Base-by-base conservation (phyloP, 164 flowering plant genomes). In the Chimonanthus praecox region DNA sequence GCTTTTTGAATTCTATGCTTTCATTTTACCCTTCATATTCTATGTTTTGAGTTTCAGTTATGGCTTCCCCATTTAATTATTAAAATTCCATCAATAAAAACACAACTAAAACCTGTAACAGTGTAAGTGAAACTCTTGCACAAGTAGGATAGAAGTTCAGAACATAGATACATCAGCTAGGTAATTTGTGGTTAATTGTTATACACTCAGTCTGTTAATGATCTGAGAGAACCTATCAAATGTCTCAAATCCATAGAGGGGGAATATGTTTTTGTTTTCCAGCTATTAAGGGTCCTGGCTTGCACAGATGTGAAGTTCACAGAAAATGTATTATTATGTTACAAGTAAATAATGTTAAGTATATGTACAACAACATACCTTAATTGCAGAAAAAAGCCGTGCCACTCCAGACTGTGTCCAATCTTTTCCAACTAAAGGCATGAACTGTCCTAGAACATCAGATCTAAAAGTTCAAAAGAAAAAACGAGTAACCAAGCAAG, bases 341-440 rank as follows among this genome's bases (percentile, higher is more conserved):
- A 33, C 33, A 33, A 33, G 33, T 33, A 33, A 33, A 33, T 33
- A 1, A 33, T 33, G 33, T 33, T 33, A 33, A 33, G 33, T 33
- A 33, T 33, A 13, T 54, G 60, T 11, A 46, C 9, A 67, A n/a
- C 6, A n/a, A 58, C 13, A 63, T 79, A 93, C 99, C 94, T 92
- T 88, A 68, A 95, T 95, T 43, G 99, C 98, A 49, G 87, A 90
- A 84, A 95, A 95, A 76, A 95, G 92, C 10, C 77, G 86, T 73
- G 98, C 94, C 18, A 95, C 97, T 49, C 99, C 99, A 80, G 90
- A 88, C 72, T 95, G 99, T 8, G 94, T 78, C 99, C 99, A 95
- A 76, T 95, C 99, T 80, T 81, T 95, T 67, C 98, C 99, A 77
- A 95, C 97, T 74, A 95, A 85, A 74, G 99, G 99, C 99, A 95